These are phyloP conservation scores for Coemansia sp. DNA, from an alignment of 192 early-diverging fungal species.

Conservation along the genomic window DNA sequence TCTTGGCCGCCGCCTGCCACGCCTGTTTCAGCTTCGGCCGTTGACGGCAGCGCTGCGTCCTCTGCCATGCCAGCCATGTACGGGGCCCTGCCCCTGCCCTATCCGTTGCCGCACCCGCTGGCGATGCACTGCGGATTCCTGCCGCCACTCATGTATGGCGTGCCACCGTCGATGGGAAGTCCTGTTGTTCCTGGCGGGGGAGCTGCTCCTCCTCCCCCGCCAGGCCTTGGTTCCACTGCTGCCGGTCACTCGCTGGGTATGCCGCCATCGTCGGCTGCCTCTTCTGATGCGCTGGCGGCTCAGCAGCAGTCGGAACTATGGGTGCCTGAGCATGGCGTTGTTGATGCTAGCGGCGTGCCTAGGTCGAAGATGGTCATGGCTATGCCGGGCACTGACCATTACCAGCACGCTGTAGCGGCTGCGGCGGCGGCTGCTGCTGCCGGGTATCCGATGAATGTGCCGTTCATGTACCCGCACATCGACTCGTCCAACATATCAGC, in stretches of 20 bases:
- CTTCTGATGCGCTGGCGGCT: slow-evolving; percentile 5
- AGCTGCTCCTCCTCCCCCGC: background rate
- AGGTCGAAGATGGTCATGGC: slow-evolving; percentile 14
- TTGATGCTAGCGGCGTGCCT: background rate
- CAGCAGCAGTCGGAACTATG: slow-evolving; percentile 11
- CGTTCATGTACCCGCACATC: slow-evolving; percentile 47
- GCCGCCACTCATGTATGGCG: slow-evolving; percentile 51
- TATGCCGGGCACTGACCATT: slow-evolving; percentile 15
- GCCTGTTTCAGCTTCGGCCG: background rate
- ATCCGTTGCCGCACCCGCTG: slow-evolving; percentile 26
- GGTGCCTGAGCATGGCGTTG: background rate
- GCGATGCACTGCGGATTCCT: slow-evolving; percentile 50
- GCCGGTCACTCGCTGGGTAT: background rate
- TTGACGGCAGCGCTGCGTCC: background rate
- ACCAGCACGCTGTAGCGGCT: slow-evolving; percentile 37
- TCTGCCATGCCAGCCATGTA: slow-evolving; percentile 10
- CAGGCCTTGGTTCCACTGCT: background rate
- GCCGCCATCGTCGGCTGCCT: background rate
- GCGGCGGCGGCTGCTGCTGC: slow-evolving; percentile 26
- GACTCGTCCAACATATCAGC: slow-evolving; percentile 45
- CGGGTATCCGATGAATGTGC: slow-evolving; percentile 25
- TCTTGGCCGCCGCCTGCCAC: background rate
- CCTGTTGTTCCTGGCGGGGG: slow-evolving; percentile 6
- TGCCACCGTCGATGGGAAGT: slow-evolving; percentile 26
- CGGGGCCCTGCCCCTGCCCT: slow-evolving; percentile 48